Evolutionary conservation across 2,329 filamentous ascomycete genomes (phyloP), one percentile per base, ranked within the genome.

Genomic region (Metarhizium album): DNA sequence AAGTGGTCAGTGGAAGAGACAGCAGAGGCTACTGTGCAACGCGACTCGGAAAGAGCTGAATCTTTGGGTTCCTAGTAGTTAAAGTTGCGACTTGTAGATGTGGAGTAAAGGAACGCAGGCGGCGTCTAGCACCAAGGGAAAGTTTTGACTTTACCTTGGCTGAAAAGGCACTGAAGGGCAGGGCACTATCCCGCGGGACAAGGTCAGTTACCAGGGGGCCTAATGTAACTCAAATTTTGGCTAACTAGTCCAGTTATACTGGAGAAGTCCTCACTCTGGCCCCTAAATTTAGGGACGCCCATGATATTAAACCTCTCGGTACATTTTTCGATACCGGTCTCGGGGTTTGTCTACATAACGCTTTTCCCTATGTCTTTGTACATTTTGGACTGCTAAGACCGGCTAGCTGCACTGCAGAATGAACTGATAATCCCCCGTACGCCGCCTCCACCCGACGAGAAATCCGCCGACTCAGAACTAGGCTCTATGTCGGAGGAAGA

Each of bases 121-220:
- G 6, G 7, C 37, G n/a, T 18, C n/a, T 22, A 11, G n/a, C 2
- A 40, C 18, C 8, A 16, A 1, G 16, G 16, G 20, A n/a, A 45
- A 13, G 1, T 8, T 3, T 14, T 18, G 22, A 24, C 1, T 47
- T 53, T 14, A 24, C 24, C 7, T 23, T 55, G 35, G 52, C 54
- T 2, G 62, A 64, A 16, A 62, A 63, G 23, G 48, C 55, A 2
- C 31, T 62, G 53, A 64, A 64, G 46, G 61, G 62, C 3, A 61
- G 29, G 23, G 57, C 52, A n/a, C 35, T 62, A 11, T 57, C 56
- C 11, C 62, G 64, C 49, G 55, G 50, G 9, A 57, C 54, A 2
- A 45, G 38, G 60, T 62, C 43, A 29, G 42, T 14, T n/a, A 24
- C 20, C 27, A 20, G 35, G 9, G 8, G 42, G 9, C 18, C 11